Evolutionary conservation across 352 stramenopile species (phyloP).

Genomic region (Thraustotheca clavata): DNA sequence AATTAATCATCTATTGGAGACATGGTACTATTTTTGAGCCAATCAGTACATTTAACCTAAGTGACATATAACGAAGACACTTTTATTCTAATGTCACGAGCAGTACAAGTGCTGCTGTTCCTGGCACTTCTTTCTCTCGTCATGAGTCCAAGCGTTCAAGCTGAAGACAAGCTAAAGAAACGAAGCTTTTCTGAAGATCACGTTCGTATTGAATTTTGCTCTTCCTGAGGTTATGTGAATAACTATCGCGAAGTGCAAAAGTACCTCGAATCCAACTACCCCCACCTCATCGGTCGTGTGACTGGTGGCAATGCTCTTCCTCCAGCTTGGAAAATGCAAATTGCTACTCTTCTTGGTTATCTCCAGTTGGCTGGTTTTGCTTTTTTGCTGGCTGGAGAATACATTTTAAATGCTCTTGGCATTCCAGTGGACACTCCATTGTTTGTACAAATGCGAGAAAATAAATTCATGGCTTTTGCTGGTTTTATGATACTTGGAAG

Average conservation of each 20-base stretch:
- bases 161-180: conserved; percentile 7
- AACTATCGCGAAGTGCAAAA: conserved; percentile 67
- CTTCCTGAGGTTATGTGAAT: conserved; percentile 69
- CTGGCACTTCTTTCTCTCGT: conserved; percentile 12
- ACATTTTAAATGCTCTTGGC: conserved; percentile 7
- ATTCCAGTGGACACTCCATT: conserved; percentile 30
- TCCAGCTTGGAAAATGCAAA: conserved; percentile 16
- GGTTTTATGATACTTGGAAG: conserved; percentile 57
- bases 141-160: background rate
- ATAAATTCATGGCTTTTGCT: conserved; percentile 57
- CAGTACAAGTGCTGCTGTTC: conserved; percentile 8
- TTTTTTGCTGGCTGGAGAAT: conserved; percentile 13
- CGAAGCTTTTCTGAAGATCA: conserved; percentile 33
- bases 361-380: conserved; percentile 20
- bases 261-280: conserved; percentile 63
- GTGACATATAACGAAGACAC: too few relatives aligned
- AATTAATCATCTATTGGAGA: too few relatives aligned
- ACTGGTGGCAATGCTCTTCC: conserved; percentile 35
- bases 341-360: conserved; percentile 7
- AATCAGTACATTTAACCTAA: too few relatives aligned
- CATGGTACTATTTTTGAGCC: too few relatives aligned
- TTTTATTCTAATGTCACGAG: conserved; percentile 6
- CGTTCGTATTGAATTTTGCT: conserved; percentile 56
- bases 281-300: conserved; percentile 56
- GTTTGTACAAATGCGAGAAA: conserved; percentile 60